A percentile compares a stretch with the other conserved stretches of the same genome.
phyloP scores from a whole-genome alignment of 805 yeast genomes.

The Spathaspora passalidarum region DNA sequence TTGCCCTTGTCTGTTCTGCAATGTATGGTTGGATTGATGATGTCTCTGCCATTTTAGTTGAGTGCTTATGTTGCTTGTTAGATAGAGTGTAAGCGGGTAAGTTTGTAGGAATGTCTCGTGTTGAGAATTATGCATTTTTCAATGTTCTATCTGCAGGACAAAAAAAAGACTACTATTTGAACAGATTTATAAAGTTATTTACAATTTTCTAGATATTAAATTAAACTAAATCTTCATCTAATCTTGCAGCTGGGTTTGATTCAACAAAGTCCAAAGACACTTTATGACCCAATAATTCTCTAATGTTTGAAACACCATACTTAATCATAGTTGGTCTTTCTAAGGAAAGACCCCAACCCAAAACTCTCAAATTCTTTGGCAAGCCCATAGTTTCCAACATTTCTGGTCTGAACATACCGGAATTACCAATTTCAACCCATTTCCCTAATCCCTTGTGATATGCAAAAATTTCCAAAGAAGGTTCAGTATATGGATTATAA shows the following conservation, averaged over 20 bases:
- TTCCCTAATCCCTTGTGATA: constrained; percentile 92
- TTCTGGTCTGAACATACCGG: constrained; percentile 99
- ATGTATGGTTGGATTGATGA: neutral
- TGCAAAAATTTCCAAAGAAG: constrained; percentile 95
- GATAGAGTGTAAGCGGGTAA: neutral
- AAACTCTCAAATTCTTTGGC: constrained; percentile 88
- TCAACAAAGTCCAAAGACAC: constrained; percentile 93
- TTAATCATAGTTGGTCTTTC: constrained; percentile 99
- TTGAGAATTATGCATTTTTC: too few relatives aligned
- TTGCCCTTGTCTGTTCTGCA: neutral
- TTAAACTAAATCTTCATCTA: constrained; percentile 52
- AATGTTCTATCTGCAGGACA: too few relatives aligned
- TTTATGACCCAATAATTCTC: constrained; percentile 97
- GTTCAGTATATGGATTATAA: constrained; percentile 98
- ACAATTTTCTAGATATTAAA: neutral
- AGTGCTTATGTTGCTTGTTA: neutral
- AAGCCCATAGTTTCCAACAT: constrained; percentile 98
- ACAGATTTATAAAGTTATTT: neutral
- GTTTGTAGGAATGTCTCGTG: too few relatives aligned
- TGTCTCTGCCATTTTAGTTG: neutral
- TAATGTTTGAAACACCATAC: constrained; percentile 90
- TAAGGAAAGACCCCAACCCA: constrained; percentile 95
- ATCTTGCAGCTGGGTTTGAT: constrained; percentile 94
- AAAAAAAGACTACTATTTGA: too few relatives aligned
- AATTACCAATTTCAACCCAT: constrained; percentile 99